Percentiles rank a stretch among this genome's conserved stretches.
phyloP scores from a whole-genome alignment of 306 rosid species.

The Vicia sativa region DNA sequence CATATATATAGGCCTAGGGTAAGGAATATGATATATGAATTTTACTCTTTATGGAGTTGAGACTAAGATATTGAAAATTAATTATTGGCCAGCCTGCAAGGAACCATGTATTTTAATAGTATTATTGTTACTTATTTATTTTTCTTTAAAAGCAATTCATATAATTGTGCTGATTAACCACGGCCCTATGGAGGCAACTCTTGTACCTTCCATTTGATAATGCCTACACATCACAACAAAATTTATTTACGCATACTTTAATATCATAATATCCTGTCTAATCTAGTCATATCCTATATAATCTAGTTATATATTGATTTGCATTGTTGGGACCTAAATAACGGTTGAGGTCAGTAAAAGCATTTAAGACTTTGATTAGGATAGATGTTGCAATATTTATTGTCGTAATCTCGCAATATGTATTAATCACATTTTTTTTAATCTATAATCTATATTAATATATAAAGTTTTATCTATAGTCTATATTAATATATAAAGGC shows the following conservation, averaged over 20 bases:
- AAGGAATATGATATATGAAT: not conserved
- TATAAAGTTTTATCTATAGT: too few relatives aligned
- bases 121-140: not conserved
- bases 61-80: not conserved
- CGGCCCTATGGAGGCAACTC: conserved; percentile 77
- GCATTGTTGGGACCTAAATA: too few relatives aligned
- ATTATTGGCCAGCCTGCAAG: not conserved
- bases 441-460: too few relatives aligned
- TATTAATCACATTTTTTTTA: too few relatives aligned
- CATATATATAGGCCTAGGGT: not conserved
- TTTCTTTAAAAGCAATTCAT: too few relatives aligned
- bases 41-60: not conserved
- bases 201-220: conserved; percentile 58
- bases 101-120: not conserved
- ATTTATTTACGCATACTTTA: not conserved
- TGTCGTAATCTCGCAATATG: too few relatives aligned
- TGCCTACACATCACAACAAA: conserved; percentile 44
- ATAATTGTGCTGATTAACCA: conserved; percentile 52
- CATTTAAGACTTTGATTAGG: too few relatives aligned
- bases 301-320: too few relatives aligned
- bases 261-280: not conserved
- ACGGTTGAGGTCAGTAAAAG: too few relatives aligned
- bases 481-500: too few relatives aligned
- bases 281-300: not conserved
- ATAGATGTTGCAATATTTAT: too few relatives aligned